Evolutionary conservation across 2,329 filamentous ascomycete genomes (phyloP).

Genomic region (Nemania diffusa): DNA sequence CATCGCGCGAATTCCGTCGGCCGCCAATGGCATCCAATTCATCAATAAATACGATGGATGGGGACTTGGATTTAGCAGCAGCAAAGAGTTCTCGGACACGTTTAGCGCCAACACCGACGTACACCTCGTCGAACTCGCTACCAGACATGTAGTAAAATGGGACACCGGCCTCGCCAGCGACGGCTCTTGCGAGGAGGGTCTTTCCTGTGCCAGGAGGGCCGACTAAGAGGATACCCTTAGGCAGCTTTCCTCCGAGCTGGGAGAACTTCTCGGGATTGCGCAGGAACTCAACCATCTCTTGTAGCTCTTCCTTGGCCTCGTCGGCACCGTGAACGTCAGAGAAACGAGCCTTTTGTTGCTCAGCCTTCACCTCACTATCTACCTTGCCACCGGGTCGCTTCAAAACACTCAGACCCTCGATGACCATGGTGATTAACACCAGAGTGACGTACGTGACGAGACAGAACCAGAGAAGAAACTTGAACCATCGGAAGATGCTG

Average conservation of each 20-base stretch:
- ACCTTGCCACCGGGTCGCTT: slow-evolving; percentile 79
- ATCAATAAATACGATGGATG: slow-evolving; percentile 95
- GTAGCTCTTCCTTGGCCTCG: slow-evolving; percentile 96
- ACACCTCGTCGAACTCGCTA: slow-evolving; percentile 97
- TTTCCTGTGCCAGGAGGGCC: slow-evolving; percentile 98
- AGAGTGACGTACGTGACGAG: slow-evolving; percentile 83
- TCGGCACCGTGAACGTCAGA: slow-evolving; percentile 96
- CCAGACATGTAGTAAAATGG: slow-evolving; percentile 99
- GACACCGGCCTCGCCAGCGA: slow-evolving; percentile 95
- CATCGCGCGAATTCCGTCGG: slow-evolving; percentile 91
- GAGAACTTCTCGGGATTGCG: slow-evolving; percentile 94
- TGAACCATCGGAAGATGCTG: slow-evolving; percentile 89
- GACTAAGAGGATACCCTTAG: slow-evolving; percentile 94
- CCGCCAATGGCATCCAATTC: slow-evolving; percentile 94
- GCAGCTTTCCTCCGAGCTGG: slow-evolving; percentile 92
- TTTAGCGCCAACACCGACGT: slow-evolving; percentile 96
- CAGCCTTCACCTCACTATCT: slow-evolving; percentile 87
- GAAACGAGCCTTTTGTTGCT: slow-evolving; percentile 92
- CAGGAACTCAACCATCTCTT: slow-evolving; percentile 96
- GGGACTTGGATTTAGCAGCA: slow-evolving; percentile 84
- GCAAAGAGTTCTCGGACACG: slow-evolving; percentile 93
- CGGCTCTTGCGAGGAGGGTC: slow-evolving; percentile 92
- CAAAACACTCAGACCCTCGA: slow-evolving; percentile 82
- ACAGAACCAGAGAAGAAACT: slow-evolving; percentile 82
- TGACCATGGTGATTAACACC: slow-evolving; percentile 80